A percentile compares a stretch with the other conserved stretches of the same genome.
These are phyloP conservation scores for Paratinospora sagittata DNA, from an alignment of 164 flowering plant species.

Conservation along the genomic window DNA sequence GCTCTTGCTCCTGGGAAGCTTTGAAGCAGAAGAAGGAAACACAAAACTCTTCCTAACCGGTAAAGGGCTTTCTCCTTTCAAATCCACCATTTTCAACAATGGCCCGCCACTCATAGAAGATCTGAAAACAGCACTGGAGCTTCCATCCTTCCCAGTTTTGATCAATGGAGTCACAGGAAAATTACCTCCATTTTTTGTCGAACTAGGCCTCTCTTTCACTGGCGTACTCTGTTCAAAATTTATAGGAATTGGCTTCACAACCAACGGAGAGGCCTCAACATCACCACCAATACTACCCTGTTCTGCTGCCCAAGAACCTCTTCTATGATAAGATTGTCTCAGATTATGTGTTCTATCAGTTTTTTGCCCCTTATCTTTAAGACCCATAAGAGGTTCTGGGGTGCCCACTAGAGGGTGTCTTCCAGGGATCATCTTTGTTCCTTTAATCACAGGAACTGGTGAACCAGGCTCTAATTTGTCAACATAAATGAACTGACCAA, in stretches of 20 bases:
- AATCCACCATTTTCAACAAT: too few species aligned
- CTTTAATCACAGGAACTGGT: conserved; percentile 74
- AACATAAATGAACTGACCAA: conserved; percentile 89
- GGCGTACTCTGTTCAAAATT: conserved; percentile 78
- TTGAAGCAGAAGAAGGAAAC: too few species aligned
- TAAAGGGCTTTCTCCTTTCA: too few species aligned
- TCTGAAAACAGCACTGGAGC: too few species aligned
- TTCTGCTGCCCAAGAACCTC: conserved; percentile 77
- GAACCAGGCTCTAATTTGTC: conserved; percentile 85
- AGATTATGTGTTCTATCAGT: conserved; percentile 9
- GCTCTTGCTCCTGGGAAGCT: too few species aligned
- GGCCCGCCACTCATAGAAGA: too few species aligned
- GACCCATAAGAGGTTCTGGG: conserved; percentile 77
- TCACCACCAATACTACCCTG: conserved; percentile 26
- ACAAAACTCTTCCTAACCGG: too few species aligned
- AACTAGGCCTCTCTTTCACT: conserved; percentile 33
- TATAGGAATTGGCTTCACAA: conserved; percentile 54
- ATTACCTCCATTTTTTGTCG: conserved; percentile 19
- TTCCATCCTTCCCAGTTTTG: too few species aligned
- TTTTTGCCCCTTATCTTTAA: conserved; percentile 49
- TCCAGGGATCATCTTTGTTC: conserved; percentile 80
- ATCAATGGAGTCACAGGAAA: conserved; percentile 16
- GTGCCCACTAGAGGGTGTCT: conserved; percentile 89
- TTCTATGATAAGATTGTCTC: conserved; percentile 29
- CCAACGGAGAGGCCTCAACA: conserved; percentile 36